These are phyloP conservation scores for Pseudogymnoascus pannorum DNA, from an alignment of 2,329 filamentous ascomycete species.

Conservation along the genomic window DNA sequence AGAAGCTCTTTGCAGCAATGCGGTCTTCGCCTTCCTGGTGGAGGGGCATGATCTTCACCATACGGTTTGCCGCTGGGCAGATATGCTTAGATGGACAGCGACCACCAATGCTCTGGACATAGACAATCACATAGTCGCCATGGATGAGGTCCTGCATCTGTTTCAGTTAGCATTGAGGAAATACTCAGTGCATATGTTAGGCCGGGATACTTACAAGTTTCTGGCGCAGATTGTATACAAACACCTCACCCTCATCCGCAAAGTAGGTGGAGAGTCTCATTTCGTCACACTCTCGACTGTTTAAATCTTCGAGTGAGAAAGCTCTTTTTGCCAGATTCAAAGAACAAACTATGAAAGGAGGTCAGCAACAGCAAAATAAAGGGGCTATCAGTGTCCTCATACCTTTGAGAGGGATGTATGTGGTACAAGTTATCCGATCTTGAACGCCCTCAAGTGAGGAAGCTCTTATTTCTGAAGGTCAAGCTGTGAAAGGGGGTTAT, in stretches of 20 bases:
- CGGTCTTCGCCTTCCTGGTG: not conserved
- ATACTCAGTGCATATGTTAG: not conserved
- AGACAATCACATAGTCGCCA: not conserved
- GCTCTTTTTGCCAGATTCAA: not conserved
- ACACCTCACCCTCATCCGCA: not conserved
- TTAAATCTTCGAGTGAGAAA: not conserved
- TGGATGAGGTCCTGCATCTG: not conserved
- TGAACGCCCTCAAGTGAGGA: not conserved
- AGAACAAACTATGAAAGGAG: not conserved
- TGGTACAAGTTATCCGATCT: not conserved
- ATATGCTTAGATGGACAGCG: not conserved
- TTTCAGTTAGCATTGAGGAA: not conserved
- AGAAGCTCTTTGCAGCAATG: not conserved
- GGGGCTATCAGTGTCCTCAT: not conserved
- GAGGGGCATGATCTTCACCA: not conserved
- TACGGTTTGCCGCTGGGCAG: not conserved
- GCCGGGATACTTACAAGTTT: not conserved
- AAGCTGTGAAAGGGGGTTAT: not conserved
- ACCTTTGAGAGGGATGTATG: not conserved
- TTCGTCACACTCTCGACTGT: not conserved
- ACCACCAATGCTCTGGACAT: not conserved
- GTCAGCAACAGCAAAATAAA: not conserved
- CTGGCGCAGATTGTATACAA: not conserved
- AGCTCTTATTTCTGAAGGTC: not conserved
- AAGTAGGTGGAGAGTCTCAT: constrained; percentile 2